Conservation (phyloP, 2,329 filamentous ascomycete species). For the Calonectria montana region DNA sequence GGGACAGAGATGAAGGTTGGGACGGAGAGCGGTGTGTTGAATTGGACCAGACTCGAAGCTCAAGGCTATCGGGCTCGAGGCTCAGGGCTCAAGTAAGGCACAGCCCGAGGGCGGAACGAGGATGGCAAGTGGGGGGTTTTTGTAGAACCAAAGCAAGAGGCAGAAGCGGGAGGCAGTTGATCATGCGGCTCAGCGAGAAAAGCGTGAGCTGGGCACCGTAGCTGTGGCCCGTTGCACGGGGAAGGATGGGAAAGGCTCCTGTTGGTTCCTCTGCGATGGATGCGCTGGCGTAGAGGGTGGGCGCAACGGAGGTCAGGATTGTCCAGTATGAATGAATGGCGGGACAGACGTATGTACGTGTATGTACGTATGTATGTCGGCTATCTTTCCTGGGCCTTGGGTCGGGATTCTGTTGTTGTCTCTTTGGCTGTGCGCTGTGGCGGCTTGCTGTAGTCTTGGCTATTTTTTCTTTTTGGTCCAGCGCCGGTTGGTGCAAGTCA, state of each 20-base stretch:
- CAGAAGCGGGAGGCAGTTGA: constrained; percentile 24
- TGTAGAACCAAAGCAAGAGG: constrained; percentile 34
- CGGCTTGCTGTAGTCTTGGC: constrained; percentile 21
- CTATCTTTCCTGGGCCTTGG: constrained; percentile 13
- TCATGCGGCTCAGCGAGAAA: constrained; percentile 41
- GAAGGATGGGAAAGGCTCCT: constrained; percentile 29
- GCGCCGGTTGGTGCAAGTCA: constrained; percentile 35
- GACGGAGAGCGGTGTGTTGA: constrained; percentile 6
- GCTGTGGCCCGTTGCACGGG: constrained; percentile 37
- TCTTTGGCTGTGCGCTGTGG: constrained; percentile 17
- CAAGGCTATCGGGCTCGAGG: constrained; percentile 23
- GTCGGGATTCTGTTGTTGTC: constrained; percentile 19
- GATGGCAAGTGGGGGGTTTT: constrained; percentile 42
- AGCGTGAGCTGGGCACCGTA: constrained; percentile 29
- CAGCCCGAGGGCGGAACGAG: constrained; percentile 21
- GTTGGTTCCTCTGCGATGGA: constrained; percentile 32
- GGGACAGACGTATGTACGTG: constrained; percentile 10
- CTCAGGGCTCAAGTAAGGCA: constrained; percentile 27
- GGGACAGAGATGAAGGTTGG: background rate
- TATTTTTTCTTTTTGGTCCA: constrained; percentile 31
- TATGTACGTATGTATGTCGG: constrained; percentile 17
- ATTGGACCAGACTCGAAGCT: constrained; percentile 23
- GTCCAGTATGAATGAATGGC: constrained; percentile 5
- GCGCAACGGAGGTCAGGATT: constrained; percentile 25
- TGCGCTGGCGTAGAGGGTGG: constrained; percentile 34